Conservation (phyloP, 192 early-diverging fungal genomes). For the Coemansia sp. region DNA sequence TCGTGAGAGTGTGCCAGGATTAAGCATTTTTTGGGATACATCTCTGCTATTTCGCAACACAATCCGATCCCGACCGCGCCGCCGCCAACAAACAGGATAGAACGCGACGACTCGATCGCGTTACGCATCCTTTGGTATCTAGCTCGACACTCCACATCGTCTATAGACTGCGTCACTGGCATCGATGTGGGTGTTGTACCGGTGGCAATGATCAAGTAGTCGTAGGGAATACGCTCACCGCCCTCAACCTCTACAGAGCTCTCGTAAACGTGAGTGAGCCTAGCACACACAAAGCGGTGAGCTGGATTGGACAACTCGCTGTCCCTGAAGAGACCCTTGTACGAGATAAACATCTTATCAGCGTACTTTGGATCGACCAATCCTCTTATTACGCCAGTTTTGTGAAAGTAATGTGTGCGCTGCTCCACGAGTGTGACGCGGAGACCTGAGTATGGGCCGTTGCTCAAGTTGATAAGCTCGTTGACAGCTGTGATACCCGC, state of each 20-base stretch:
- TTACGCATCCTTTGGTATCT: constrained; percentile 41
- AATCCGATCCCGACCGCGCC: constrained; percentile 65
- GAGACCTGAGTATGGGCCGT: constrained; percentile 36
- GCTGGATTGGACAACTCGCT: constrained; percentile 16
- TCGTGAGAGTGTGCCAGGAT: constrained; percentile 51
- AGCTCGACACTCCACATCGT: constrained; percentile 35
- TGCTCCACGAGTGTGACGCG: constrained; percentile 62
- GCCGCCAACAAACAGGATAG: constrained; percentile 70
- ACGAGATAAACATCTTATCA: constrained; percentile 60
- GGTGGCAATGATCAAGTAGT: constrained; percentile 73
- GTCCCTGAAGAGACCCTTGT: constrained; percentile 55
- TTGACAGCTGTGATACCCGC: constrained; percentile 60
- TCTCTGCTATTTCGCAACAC: constrained; percentile 62
- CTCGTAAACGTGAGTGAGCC: constrained; percentile 49
- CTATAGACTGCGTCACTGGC: constrained; percentile 53
- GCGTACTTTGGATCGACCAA: constrained; percentile 57
- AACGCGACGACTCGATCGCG: constrained; percentile 58
- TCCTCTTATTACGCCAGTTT: constrained; percentile 60
- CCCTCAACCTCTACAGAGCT: constrained; percentile 59
- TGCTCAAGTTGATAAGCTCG: constrained; percentile 30
- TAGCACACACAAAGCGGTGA: constrained; percentile 60
- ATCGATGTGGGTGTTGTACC: constrained; percentile 62
- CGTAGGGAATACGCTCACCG: constrained; percentile 61
- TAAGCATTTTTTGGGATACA: constrained; percentile 55
- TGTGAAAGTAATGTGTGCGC: constrained; percentile 63